A percentile compares a stretch with the other conserved stretches of the same genome.
Evolutionary conservation across 1,284 basidiomycete genomes (phyloP).

Genomic region (Chalciporus piperatoides): DNA sequence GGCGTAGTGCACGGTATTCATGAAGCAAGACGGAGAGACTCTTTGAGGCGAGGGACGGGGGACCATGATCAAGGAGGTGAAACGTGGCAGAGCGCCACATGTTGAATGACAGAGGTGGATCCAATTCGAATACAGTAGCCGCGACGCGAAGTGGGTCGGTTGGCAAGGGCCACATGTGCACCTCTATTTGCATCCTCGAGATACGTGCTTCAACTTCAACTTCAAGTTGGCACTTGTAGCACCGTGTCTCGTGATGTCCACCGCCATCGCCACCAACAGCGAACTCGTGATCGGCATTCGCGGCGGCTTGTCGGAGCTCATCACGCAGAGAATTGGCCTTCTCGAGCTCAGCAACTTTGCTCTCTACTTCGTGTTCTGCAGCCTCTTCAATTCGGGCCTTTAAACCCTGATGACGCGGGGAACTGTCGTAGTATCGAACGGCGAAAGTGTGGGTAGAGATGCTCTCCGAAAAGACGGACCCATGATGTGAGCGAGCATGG

Average conservation of each 20-base stretch:
- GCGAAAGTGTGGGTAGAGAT: constrained; percentile 20
- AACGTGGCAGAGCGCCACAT: constrained; percentile 45
- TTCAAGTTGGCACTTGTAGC: constrained; percentile 35
- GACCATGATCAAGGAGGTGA: constrained; percentile 34
- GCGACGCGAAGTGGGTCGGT: constrained; percentile 20
- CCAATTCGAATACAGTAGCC: constrained; percentile 44
- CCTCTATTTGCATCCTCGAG: constrained; percentile 29
- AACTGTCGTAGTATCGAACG: constrained; percentile 32
- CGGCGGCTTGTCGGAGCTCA: constrained; percentile 11
- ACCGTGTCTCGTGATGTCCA: constrained; percentile 8
- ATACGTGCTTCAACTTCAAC: no score
- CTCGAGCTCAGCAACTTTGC: constrained; percentile 28
- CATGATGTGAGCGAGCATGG: constrained; percentile 10
- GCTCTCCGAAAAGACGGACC: constrained; percentile 25
- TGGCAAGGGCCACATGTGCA: constrained; percentile 52
- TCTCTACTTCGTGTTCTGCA: constrained; percentile 17
- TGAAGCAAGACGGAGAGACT: constrained; percentile 10
- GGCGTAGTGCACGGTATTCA: background rate
- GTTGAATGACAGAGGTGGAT: constrained; percentile 37
- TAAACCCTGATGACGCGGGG: constrained; percentile 19
- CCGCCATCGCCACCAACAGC: background rate
- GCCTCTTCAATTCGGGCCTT: constrained; percentile 27
- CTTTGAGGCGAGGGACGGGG: background rate
- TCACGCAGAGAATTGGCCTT: constrained; percentile 17
- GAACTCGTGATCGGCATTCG: constrained; percentile 3